phyloP scores from a whole-genome alignment of 2,329 filamentous ascomycete genomes.

The Phialophora macrospora region DNA sequence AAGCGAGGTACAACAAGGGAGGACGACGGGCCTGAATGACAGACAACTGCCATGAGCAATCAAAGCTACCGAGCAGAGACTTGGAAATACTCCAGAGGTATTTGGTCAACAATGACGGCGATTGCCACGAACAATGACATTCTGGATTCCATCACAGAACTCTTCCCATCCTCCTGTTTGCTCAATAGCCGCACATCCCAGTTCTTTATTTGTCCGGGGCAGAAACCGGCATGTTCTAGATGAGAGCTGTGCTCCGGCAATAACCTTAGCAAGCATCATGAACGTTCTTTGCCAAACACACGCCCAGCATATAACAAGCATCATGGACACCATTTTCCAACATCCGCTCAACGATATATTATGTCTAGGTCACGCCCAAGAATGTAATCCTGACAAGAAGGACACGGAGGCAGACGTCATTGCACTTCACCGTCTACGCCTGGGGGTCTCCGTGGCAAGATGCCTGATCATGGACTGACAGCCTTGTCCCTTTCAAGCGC shows the following conservation, averaged over 20 bases:
- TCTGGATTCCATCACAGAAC: neutral
- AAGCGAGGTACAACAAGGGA: neutral
- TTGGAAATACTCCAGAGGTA: neutral
- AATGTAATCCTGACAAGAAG: neutral
- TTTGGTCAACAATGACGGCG: neutral
- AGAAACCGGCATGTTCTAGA: neutral
- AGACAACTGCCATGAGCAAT: neutral
- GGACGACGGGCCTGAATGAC: neutral
- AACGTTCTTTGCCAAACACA: neutral
- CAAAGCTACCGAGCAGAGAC: neutral
- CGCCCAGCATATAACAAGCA: neutral
- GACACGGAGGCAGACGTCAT: neutral
- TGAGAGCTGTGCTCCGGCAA: neutral
- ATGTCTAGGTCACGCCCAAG: neutral
- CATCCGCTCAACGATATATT: neutral
- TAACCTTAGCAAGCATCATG: neutral
- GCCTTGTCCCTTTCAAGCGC: neutral
- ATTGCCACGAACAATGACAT: neutral
- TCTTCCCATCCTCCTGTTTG: neutral
- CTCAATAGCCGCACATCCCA: neutral
- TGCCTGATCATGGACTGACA: neutral
- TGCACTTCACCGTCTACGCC: neutral
- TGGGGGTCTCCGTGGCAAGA: neutral
- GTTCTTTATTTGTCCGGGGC: neutral
- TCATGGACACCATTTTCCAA: neutral